Evolutionary conservation across 2,329 filamentous ascomycete species (phyloP).

Genomic region (Hortaea sp.): DNA sequence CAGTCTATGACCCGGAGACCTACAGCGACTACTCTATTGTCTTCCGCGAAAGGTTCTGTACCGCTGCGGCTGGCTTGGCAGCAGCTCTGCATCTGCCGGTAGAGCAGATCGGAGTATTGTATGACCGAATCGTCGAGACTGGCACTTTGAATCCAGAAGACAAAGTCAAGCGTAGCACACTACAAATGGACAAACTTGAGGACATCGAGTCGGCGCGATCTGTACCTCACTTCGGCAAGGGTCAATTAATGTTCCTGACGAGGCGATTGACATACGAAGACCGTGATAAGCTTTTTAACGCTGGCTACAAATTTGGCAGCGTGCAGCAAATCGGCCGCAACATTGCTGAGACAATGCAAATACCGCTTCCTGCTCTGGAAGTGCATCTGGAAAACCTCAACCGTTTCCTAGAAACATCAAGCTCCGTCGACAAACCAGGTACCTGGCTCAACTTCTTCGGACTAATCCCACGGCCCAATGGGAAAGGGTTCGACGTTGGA

Average conservation of each 20-base stretch:
- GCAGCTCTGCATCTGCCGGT: slow-evolving; percentile 41
- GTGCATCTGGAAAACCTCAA: slow-evolving; percentile 55
- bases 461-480: slow-evolving; percentile 22
- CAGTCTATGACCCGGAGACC: slow-evolving; percentile 43
- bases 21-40: slow-evolving; percentile 63
- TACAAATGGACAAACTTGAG: slow-evolving; percentile 5
- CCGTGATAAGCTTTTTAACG: slow-evolving; percentile 53
- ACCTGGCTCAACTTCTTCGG: slow-evolving; percentile 30
- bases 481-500: slow-evolving; percentile 33
- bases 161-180: slow-evolving; percentile 5
- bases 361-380: slow-evolving; percentile 53
- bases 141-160: slow-evolving; percentile 19
- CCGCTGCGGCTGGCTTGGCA: slow-evolving; percentile 66
- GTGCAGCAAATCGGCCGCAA: slow-evolving; percentile 57
- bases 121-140: slow-evolving; percentile 28
- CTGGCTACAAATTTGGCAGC: slow-evolving; percentile 70
- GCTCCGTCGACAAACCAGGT: slow-evolving; percentile 28
- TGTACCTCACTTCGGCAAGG: slow-evolving; percentile 48
- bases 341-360: slow-evolving; percentile 65
- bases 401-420: slow-evolving; percentile 41
- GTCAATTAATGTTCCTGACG: slow-evolving; percentile 73
- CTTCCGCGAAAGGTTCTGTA: slow-evolving; percentile 75
- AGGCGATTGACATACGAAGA: slow-evolving; percentile 53
- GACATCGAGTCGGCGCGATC: slow-evolving; percentile 32
- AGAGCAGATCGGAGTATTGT: slow-evolving; percentile 25